Percentiles rank a stretch among this genome's conserved stretches.
Evolutionary conservation across 257 asterid genomes (phyloP).

Genomic region (Plantago major): DNA sequence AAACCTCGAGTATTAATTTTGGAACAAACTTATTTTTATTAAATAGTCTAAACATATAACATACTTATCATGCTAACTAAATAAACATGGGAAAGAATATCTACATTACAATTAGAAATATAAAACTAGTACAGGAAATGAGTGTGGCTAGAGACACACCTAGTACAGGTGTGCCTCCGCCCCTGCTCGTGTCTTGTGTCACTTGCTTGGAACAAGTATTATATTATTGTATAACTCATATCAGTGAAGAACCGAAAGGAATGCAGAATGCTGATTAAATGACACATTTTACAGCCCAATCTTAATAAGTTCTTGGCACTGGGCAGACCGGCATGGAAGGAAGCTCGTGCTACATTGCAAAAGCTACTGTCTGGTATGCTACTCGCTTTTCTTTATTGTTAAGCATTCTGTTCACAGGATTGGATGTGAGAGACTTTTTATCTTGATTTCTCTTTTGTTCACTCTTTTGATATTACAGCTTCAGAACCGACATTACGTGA

Average conservation of each 20-base stretch:
- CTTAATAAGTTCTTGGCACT: conserved; percentile 74
- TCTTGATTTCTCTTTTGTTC: too few relatives aligned
- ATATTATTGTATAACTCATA: too few relatives aligned
- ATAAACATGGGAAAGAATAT: too few relatives aligned
- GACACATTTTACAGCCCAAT: conserved; percentile 48
- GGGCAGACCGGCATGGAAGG: conserved; percentile 97
- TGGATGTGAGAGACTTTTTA: conserved; percentile 10
- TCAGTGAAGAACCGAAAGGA: too few relatives aligned
- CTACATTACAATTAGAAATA: too few relatives aligned
- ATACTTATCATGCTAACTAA: too few relatives aligned
- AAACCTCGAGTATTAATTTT: too few relatives aligned
- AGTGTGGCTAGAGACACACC: too few relatives aligned
- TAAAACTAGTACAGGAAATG: too few relatives aligned
- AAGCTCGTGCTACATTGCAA: conserved; percentile 82
- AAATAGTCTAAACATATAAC: too few relatives aligned
- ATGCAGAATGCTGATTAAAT: conserved; percentile 17
- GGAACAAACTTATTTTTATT: too few relatives aligned
- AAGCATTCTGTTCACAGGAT: conserved; percentile 1
- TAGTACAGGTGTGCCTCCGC: too few relatives aligned
- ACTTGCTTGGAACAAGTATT: conserved; percentile 6
- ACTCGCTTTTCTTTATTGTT: neutral
- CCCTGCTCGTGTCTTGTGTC: neutral
- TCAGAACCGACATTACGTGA: conserved; percentile 74
- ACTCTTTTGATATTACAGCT: conserved; percentile 44
- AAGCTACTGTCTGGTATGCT: conserved; percentile 74